Base-by-base conservation (phyloP, 106 monocot species). In the Xerophyta viscosa region DNA sequence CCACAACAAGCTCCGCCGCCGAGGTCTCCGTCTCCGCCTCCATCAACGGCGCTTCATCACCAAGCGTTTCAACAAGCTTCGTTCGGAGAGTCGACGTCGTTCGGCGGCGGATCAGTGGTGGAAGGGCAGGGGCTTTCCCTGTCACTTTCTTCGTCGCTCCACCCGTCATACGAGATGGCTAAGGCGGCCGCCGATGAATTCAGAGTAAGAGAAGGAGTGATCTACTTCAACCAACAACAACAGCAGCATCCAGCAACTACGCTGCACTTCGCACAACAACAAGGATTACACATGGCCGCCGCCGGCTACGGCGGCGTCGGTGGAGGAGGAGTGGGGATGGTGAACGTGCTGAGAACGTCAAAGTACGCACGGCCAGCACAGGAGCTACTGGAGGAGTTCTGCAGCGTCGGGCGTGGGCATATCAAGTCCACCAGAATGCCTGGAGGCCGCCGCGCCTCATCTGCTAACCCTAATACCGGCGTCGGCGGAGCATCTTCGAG, bases 331-430 rank as follows among this genome's bases (percentile, higher is more conserved):
- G 54, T 59, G 1, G 70, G 64, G 12, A 54, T 65, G 24, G 68
- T 70, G 59, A 78, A 66, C 54, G 74, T 84, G 54, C 61, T 89
- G 23, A 62, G 98, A 46, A 85, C 66, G 28, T 86, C 98, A 22
- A 90, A 70, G 74, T 98, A 98, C 29, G 62, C 89, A 0, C 48
- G 82, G 51, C 64, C 98, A 3, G 98, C 90, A 6, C 85, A 90
- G 52, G 98, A 98, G 66, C 77, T 98, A 20, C 50, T 98, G 27
- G 82, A 82, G 58, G 98, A 98, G 77, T 98, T 98, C 57, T 98
- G 98, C 72, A 90, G 82, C 28, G 85, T 96, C 0, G 81, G 82
- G 14, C 66, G 83, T 29, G 85, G 77, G 1, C 82, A 78, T 45
- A 30, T 70, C 10, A 77, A 71, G 58, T 70, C 59, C 24, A 36